Evolutionary conservation across 2,329 filamentous ascomycete species (phyloP).

Genomic region (Sporothrix pallida): DNA sequence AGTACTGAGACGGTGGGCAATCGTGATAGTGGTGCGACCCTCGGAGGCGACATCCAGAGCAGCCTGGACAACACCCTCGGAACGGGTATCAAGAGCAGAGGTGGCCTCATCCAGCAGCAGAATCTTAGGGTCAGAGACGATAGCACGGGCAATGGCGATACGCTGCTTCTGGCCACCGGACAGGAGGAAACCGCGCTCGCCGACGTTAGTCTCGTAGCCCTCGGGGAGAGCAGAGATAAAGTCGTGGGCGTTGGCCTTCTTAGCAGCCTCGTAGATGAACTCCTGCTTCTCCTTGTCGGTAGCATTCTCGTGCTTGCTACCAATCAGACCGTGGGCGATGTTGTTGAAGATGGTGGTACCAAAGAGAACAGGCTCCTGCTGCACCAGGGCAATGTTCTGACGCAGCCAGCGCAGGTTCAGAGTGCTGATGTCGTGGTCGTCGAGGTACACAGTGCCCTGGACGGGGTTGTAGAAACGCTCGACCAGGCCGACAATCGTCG

Average conservation of each 20-base stretch:
- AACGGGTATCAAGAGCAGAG: constrained; percentile 90
- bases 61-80: constrained; percentile 91
- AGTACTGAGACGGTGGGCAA: constrained; percentile 92
- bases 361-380: constrained; percentile 91
- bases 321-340: constrained; percentile 88
- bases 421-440: constrained; percentile 79
- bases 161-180: constrained; percentile 97
- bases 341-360: constrained; percentile 88
- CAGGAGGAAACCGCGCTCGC: constrained; percentile 88
- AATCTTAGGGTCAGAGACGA: constrained; percentile 90
- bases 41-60: constrained; percentile 85
- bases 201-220: constrained; percentile 92
- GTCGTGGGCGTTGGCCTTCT: constrained; percentile 91
- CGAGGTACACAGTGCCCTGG: constrained; percentile 75
- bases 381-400: constrained; percentile 89
- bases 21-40: constrained; percentile 92
- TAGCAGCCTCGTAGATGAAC: constrained; percentile 79
- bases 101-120: constrained; percentile 94
- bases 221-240: constrained; percentile 84
- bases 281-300: constrained; percentile 70
- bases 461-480: constrained; percentile 95
- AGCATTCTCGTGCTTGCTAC: constrained; percentile 74
- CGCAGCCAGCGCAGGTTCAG: constrained; percentile 90
- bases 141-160: constrained; percentile 88
- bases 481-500: constrained; percentile 88